Evolutionary conservation across 345 rosid species (phyloP).

Genomic region (Diplotaxis tenuifolia): DNA sequence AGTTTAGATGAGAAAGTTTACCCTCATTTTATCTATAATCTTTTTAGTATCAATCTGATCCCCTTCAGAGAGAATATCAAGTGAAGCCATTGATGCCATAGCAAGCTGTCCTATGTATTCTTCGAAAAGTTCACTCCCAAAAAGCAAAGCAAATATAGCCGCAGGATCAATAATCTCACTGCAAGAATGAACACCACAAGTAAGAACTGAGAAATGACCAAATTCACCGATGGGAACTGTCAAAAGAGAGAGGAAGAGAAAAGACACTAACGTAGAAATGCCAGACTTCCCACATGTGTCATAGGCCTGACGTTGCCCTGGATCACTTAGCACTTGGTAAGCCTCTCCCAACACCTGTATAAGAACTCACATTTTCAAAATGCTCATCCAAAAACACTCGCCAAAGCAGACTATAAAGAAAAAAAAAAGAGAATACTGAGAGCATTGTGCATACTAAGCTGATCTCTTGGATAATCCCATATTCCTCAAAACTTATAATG

Average conservation of each 20-base stretch:
- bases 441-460: background rate
- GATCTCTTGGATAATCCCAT: background rate
- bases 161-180: conserved; percentile 92
- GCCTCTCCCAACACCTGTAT: conserved; percentile 92
- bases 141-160: conserved; percentile 85
- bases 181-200: conserved; percentile 28
- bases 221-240: background rate
- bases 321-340: conserved; percentile 94
- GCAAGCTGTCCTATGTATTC: conserved; percentile 92
- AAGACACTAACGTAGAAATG: conserved; percentile 80
- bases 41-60: conserved; percentile 55
- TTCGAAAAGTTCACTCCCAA: conserved; percentile 94
- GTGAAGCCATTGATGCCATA: conserved; percentile 85
- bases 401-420: background rate
- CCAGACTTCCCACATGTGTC: conserved; percentile 91
- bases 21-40: conserved; percentile 73
- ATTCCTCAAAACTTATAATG: background rate
- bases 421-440: background rate
- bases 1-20: too few relatives aligned
- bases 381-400: background rate
- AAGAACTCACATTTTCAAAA: background rate
- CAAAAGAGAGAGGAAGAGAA: conserved; percentile 20
- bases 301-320: conserved; percentile 87
- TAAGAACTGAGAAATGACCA: background rate
- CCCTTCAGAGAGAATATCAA: conserved; percentile 49